These are phyloP conservation scores for Thraustochytrium striatum DNA, from an alignment of 352 stramenopile species.

Conservation along the genomic window DNA sequence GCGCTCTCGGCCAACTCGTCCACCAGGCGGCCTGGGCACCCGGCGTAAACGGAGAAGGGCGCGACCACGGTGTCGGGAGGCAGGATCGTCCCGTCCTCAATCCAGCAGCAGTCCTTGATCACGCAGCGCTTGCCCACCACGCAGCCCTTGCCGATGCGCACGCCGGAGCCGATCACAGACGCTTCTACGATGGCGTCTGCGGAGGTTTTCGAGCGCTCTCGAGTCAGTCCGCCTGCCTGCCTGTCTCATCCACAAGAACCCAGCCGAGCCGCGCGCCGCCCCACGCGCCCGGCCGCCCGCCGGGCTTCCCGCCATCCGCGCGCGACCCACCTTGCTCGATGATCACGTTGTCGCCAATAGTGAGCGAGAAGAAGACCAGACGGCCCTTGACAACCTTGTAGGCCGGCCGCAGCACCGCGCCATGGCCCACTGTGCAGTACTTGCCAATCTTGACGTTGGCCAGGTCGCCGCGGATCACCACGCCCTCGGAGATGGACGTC, in stretches of 20 bases:
- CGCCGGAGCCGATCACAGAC: conserved; percentile 71
- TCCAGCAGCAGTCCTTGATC: conserved; percentile 47
- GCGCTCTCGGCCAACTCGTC: conserved; percentile 16
- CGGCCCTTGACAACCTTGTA: conserved; percentile 55
- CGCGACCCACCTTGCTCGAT: conserved; percentile 30
- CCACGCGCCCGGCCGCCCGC: too few species aligned
- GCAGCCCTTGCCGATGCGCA: conserved; percentile 75
- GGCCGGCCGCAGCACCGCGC: conserved; percentile 69
- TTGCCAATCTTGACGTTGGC: conserved; percentile 73
- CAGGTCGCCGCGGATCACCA: conserved; percentile 71
- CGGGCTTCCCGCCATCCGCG: too few species aligned
- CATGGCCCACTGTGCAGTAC: conserved; percentile 68
- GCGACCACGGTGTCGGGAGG: conserved; percentile 39
- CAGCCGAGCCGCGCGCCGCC: too few species aligned
- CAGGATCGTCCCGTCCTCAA: conserved; percentile 37
- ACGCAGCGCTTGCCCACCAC: conserved; percentile 60
- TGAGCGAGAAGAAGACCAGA: conserved; percentile 73
- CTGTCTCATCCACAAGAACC: too few species aligned
- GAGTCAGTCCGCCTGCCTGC: background rate
- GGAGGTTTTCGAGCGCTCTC: conserved; percentile 66
- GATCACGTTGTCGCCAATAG: conserved; percentile 62
- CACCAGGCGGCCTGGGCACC: conserved; percentile 12
- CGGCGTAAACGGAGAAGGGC: conserved; percentile 40
- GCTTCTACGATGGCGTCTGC: conserved; percentile 70
- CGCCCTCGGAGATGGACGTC: conserved; percentile 67